Percentiles rank a stretch among this genome's conserved stretches.
Conservation (phyloP, 1,284 basidiomycete species). For the Ceratobasidium sp. region DNA sequence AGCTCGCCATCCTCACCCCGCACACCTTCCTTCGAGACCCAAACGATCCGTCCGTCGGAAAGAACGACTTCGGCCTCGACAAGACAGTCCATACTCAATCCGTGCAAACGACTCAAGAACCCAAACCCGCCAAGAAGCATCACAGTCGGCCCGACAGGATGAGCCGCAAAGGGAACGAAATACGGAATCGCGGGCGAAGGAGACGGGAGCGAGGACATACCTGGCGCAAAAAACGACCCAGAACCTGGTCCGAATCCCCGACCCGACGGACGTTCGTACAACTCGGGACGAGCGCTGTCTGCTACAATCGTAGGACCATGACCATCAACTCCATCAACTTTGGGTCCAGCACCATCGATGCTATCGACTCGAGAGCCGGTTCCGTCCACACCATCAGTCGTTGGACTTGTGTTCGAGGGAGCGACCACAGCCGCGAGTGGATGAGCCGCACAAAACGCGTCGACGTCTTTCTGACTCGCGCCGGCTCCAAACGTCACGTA, state of each 20-base stretch:
- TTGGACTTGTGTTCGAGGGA: constrained; percentile 49
- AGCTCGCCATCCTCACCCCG: constrained; percentile 21
- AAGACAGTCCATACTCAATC: constrained; percentile 84
- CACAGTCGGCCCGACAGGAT: constrained; percentile 66
- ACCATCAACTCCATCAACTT: neutral
- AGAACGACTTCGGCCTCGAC: constrained; percentile 87
- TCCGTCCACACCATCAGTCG: neutral
- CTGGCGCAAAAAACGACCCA: constrained; percentile 22
- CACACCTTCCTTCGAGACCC: constrained; percentile 30
- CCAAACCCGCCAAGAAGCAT: constrained; percentile 91
- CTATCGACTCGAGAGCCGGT: too few species aligned
- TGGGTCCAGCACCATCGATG: neutral
- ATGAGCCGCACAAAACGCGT: constrained; percentile 73
- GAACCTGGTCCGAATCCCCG: neutral
- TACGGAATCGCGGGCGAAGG: constrained; percentile 69
- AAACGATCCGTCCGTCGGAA: constrained; percentile 76
- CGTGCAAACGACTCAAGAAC: constrained; percentile 82
- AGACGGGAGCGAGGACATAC: neutral
- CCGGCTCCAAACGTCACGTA: constrained; percentile 86
- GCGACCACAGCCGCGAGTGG: constrained; percentile 67
- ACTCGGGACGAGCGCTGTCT: constrained; percentile 14
- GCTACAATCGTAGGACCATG: constrained; percentile 4
- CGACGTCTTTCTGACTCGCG: constrained; percentile 80
- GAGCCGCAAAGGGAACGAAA: constrained; percentile 73
- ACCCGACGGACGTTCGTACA: constrained; percentile 9